Conservation (phyloP, 192 early-diverging fungal genomes). For the Rhizophagus prolifer region DNA sequence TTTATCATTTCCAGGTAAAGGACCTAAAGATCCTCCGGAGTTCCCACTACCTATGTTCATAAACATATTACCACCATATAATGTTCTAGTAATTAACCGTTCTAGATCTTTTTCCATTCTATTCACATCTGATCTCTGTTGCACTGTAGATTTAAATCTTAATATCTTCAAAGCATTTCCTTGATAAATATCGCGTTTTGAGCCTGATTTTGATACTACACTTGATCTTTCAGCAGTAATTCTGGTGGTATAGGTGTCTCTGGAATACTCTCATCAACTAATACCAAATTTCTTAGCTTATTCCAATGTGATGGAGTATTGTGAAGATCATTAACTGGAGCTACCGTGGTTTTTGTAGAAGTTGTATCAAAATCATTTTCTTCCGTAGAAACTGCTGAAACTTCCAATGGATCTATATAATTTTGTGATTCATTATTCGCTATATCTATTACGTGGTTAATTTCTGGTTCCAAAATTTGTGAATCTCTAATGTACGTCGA, state of each 20-base stretch:
- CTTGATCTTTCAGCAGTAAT: neutral
- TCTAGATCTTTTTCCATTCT: constrained; percentile 51
- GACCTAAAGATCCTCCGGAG: constrained; percentile 29
- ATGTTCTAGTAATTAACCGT: constrained; percentile 31
- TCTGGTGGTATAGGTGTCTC: neutral
- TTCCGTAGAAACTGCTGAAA: neutral
- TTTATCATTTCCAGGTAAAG: constrained; percentile 31
- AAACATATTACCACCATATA: constrained; percentile 31
- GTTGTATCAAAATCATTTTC: neutral
- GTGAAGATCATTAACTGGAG: neutral
- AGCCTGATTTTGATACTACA: neutral
- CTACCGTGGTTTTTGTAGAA: neutral
- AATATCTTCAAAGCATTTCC: constrained; percentile 32
- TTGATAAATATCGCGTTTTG: neutral
- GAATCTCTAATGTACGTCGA: neutral
- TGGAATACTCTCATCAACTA: constrained; percentile 15
- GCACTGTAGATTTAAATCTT: constrained; percentile 42
- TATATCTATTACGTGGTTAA: neutral
- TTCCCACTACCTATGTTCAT: constrained; percentile 32
- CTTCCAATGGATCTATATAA: neutral
- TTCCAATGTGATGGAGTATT: constrained; percentile 8
- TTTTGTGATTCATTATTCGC: neutral
- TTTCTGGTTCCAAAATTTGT: neutral
- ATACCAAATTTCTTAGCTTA: constrained; percentile 7
- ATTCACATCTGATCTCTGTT: constrained; percentile 39